Conservation (phyloP, 2,329 filamentous ascomycete species). For the Ophiostoma sp. region DNA sequence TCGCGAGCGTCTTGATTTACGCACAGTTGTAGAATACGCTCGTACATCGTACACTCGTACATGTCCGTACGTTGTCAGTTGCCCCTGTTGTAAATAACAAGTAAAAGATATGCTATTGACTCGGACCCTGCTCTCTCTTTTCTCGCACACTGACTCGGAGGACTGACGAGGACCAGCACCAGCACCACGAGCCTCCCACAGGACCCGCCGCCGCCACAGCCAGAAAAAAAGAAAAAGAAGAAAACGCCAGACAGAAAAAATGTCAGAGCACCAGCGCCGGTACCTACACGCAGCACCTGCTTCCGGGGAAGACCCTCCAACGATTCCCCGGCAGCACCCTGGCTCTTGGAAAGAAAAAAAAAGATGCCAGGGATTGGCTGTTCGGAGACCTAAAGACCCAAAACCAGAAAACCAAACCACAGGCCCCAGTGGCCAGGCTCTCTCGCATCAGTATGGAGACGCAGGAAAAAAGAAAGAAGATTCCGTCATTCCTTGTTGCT, state of each 20-base stretch:
- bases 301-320: background rate
- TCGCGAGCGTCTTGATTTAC: background rate
- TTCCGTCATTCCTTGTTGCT: background rate
- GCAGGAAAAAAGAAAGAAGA: background rate
- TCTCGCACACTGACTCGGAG: background rate
- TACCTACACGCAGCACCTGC: background rate
- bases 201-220: background rate
- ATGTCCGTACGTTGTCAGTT: background rate
- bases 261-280: background rate
- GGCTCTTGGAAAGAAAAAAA: background rate
- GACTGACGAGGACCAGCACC: background rate
- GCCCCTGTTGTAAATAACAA: background rate
- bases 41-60: background rate
- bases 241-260: background rate
- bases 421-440: background rate
- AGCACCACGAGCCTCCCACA: constrained; percentile 10
- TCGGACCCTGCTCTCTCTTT: background rate
- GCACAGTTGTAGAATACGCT: background rate
- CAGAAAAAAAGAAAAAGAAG: background rate
- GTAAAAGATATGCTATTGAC: background rate
- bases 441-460: background rate
- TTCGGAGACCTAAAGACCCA: background rate
- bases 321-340: background rate
- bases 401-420: no score
- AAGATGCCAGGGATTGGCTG: background rate